These are phyloP conservation scores for Aspergillus novoparasiticus DNA, from an alignment of 2,329 filamentous ascomycete genomes.

Conservation along the genomic window DNA sequence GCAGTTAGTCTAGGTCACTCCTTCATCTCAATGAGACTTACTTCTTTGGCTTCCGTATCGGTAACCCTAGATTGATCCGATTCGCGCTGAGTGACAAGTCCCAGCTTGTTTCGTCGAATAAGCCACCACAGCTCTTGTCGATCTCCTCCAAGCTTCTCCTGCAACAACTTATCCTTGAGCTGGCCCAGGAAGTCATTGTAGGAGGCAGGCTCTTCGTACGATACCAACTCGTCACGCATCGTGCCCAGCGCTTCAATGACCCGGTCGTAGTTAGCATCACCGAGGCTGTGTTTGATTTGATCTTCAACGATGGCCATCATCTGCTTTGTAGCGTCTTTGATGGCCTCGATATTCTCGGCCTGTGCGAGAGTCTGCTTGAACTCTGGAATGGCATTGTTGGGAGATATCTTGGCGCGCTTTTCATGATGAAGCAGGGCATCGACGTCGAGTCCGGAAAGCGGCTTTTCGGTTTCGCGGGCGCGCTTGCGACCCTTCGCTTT, in stretches of 20 bases:
- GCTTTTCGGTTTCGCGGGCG: conserved; percentile 71
- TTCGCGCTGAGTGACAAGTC: conserved; percentile 68
- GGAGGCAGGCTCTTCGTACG: conserved; percentile 71
- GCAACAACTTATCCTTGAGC: conserved; percentile 72
- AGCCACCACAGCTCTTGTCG: conserved; percentile 81
- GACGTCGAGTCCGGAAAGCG: conserved; percentile 86
- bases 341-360: conserved; percentile 61
- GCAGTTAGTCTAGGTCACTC: neutral
- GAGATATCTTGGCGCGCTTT: conserved; percentile 56
- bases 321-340: conserved; percentile 71
- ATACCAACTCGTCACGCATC: conserved; percentile 75
- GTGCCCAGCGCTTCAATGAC: conserved; percentile 75
- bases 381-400: conserved; percentile 80
- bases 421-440: conserved; percentile 72
- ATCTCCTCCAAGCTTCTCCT: conserved; percentile 72
- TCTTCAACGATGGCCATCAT: conserved; percentile 71
- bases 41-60: conserved; percentile 69
- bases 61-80: conserved; percentile 67
- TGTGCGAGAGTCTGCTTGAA: conserved; percentile 78
- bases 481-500: conserved; percentile 74
- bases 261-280: conserved; percentile 71
- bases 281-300: conserved; percentile 72
- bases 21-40: conserved; percentile 20
- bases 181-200: conserved; percentile 75
- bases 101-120: conserved; percentile 67